Percentiles rank a stretch among this genome's conserved stretches.
These are phyloP conservation scores for Chaetomiaceae sp. DNA, from an alignment of 2,329 filamentous ascomycete genomes.

Conservation along the genomic window DNA sequence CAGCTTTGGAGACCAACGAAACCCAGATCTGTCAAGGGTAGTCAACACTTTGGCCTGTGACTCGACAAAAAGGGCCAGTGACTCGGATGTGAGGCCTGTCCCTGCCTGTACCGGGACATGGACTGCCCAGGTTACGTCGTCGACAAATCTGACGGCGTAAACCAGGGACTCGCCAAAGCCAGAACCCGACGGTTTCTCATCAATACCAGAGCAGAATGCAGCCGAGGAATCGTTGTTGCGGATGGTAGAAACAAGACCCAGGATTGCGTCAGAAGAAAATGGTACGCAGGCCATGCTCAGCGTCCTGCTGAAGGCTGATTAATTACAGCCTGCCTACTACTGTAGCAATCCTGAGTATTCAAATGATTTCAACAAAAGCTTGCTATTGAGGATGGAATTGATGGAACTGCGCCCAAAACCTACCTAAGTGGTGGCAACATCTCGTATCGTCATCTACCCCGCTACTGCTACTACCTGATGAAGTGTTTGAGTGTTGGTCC, in stretches of 20 bases:
- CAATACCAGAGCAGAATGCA: background rate
- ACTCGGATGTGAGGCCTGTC: background rate
- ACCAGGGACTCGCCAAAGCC: background rate
- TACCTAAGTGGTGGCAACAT: too few relatives aligned
- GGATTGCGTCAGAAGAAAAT: too few relatives aligned
- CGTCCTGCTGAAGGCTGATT: too few relatives aligned
- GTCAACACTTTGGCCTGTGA: background rate
- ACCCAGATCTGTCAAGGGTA: background rate
- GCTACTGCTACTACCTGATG: too few relatives aligned
- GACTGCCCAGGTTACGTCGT: background rate
- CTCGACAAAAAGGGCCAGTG: background rate
- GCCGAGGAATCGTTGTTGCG: background rate
- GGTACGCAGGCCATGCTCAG: too few relatives aligned
- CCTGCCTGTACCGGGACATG: background rate
- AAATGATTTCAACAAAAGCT: too few relatives aligned
- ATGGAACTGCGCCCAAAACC: too few relatives aligned
- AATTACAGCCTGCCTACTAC: too few relatives aligned
- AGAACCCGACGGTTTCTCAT: background rate
- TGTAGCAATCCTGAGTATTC: too few relatives aligned
- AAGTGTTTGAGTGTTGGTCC: too few relatives aligned
- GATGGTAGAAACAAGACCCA: background rate
- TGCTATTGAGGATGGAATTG: too few relatives aligned
- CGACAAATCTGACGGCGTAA: background rate
- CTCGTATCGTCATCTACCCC: too few relatives aligned
- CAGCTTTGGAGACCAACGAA: constrained; percentile 1